A percentile compares a stretch with the other conserved stretches of the same genome.
Conservation (phyloP, 305 asterid species). For the Stenogyne calaminthoides region DNA sequence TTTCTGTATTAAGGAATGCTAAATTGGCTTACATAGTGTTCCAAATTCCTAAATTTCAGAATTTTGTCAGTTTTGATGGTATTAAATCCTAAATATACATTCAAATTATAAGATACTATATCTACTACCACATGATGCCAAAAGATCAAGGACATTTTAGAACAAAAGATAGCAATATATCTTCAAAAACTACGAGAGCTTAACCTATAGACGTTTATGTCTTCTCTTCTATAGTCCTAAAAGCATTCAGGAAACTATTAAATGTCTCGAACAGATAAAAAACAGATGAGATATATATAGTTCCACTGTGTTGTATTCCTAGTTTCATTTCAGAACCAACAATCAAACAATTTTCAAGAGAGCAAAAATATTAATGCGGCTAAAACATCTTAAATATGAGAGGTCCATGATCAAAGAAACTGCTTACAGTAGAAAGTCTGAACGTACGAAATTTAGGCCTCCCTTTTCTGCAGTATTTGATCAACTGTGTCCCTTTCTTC, state of each 20-base stretch:
- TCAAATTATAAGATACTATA: neutral
- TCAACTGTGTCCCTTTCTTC: conserved; percentile 85
- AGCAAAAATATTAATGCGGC: neutral
- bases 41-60: conserved; percentile 2
- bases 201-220: neutral
- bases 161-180: neutral
- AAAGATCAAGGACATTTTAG: neutral
- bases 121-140: neutral
- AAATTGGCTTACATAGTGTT: neutral
- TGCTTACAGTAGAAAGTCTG: conserved; percentile 83
- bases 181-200: neutral
- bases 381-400: neutral
- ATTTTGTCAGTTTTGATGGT: neutral
- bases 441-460: conserved; percentile 82
- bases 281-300: neutral
- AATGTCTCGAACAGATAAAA: neutral
- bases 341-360: conserved; percentile 1
- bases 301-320: neutral
- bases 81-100: neutral
- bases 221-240: conserved; percentile 2
- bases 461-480: conserved; percentile 91
- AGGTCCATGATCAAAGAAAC: conserved; percentile 19
- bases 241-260: neutral
- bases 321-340: neutral
- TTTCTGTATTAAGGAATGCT: neutral